These are phyloP conservation scores for Mucuna pruriens DNA, from an alignment of 306 rosid genomes.

Conservation along the genomic window DNA sequence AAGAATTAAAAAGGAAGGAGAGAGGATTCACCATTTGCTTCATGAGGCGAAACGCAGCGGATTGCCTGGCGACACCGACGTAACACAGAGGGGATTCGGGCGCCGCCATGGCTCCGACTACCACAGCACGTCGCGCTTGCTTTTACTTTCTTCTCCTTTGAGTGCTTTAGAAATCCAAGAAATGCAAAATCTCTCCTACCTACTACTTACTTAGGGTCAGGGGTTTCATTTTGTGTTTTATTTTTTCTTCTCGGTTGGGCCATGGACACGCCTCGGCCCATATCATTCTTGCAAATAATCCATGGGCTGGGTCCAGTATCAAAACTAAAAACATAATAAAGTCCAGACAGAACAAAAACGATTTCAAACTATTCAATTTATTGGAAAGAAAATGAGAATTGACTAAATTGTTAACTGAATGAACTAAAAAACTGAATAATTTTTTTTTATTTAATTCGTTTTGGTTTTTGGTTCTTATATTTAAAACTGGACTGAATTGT, in stretches of 20 bases:
- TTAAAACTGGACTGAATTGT: too few relatives aligned
- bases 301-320: too few relatives aligned
- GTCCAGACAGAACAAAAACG: too few relatives aligned
- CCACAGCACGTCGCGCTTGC: background rate
- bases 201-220: background rate
- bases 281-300: too few relatives aligned
- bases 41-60: constrained; percentile 98
- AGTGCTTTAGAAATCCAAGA: background rate
- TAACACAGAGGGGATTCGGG: constrained; percentile 89
- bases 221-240: background rate
- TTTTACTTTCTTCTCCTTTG: background rate
- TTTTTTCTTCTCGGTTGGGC: background rate
- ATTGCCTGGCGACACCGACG: constrained; percentile 86
- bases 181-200: background rate
- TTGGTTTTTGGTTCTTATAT: too few relatives aligned
- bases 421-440: too few relatives aligned
- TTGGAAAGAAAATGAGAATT: too few relatives aligned
- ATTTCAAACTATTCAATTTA: too few relatives aligned
- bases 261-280: background rate
- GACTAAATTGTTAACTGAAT: too few relatives aligned
- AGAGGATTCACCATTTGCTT: constrained; percentile 79
- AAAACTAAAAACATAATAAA: too few relatives aligned
- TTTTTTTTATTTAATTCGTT: too few relatives aligned
- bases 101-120: constrained; percentile 72
- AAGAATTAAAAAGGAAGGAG: background rate